These are phyloP conservation scores for Pseudonitzschia multiseries DNA, from an alignment of 108 stramenopile species.

Conservation along the genomic window DNA sequence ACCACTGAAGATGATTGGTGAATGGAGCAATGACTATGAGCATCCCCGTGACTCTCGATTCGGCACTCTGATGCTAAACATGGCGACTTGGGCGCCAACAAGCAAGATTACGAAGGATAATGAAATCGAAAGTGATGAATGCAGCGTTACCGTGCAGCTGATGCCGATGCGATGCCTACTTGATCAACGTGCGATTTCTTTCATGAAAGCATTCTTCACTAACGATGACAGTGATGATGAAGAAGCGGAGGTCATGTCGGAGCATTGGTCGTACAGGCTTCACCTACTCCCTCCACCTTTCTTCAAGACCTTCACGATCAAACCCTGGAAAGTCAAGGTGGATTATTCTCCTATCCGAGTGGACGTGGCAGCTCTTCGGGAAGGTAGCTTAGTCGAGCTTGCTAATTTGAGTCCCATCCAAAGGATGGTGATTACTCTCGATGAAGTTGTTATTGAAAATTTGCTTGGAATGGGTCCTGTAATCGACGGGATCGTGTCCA, in stretches of 20 bases:
- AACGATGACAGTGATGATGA: constrained; percentile 18
- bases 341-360: constrained; percentile 75
- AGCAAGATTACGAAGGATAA: constrained; percentile 58
- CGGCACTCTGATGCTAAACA: constrained; percentile 78
- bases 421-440: constrained; percentile 71
- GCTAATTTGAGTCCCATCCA: constrained; percentile 83
- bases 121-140: constrained; percentile 72
- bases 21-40: constrained; percentile 79
- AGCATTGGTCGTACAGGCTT: constrained; percentile 20
- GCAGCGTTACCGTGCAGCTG: constrained; percentile 62
- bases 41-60: constrained; percentile 78
- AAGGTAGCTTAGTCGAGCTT: constrained; percentile 77
- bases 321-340: constrained; percentile 81
- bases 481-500: constrained; percentile 46
- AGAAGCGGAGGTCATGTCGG: background rate
- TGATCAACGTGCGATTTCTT: constrained; percentile 72
- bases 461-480: constrained; percentile 73
- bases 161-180: constrained; percentile 77
- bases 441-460: constrained; percentile 55
- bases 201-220: constrained; percentile 69
- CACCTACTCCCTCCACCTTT: constrained; percentile 51
- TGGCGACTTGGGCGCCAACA: constrained; percentile 75
- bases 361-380: constrained; percentile 65
- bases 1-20: constrained; percentile 79
- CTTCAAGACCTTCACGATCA: constrained; percentile 62